Evolutionary conservation across 345 rosid genomes (phyloP).

Genomic region (Eutrema yunnanense): DNA sequence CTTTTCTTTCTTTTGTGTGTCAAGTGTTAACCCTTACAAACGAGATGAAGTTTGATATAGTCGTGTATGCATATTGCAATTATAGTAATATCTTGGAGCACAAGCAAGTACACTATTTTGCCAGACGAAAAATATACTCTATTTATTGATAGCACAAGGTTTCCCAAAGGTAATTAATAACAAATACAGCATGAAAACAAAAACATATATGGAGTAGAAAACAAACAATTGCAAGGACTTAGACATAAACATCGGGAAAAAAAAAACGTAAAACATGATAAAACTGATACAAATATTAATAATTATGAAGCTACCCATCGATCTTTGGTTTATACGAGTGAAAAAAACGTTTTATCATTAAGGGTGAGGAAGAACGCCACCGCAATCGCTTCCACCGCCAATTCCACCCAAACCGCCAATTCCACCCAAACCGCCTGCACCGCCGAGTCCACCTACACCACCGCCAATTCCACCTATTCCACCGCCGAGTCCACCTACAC

Average conservation of each 20-base stretch:
- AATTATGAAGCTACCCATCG: not conserved
- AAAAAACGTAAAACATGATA: not conserved
- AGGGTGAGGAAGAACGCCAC: conserved; percentile 25
- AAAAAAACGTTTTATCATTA: not conserved
- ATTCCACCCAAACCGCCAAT: conserved; percentile 24
- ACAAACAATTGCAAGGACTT: not conserved
- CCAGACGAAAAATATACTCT: not conserved
- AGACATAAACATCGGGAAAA: not conserved
- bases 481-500: conserved; percentile 28
- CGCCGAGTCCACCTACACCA: conserved; percentile 32
- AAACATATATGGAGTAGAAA: conserved; percentile 10
- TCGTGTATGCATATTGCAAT: not conserved
- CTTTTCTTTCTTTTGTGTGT: no score
- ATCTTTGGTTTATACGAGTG: not conserved
- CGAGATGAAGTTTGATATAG: not conserved
- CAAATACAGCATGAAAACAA: not conserved
- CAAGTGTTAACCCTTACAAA: not conserved
- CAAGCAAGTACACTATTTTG: not conserved
- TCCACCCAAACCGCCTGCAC: conserved; percentile 29
- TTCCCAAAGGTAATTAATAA: conserved; percentile 17
- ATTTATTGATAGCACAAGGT: conserved; percentile 20
- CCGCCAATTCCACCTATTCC: conserved; percentile 32
- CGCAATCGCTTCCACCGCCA: conserved; percentile 35
- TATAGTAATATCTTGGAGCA: not conserved
- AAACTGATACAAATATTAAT: not conserved